Percentiles rank a stretch among this genome's conserved stretches.
Evolutionary conservation across 805 yeast genomes (phyloP).

Genomic region (Komagataella ulmi): DNA sequence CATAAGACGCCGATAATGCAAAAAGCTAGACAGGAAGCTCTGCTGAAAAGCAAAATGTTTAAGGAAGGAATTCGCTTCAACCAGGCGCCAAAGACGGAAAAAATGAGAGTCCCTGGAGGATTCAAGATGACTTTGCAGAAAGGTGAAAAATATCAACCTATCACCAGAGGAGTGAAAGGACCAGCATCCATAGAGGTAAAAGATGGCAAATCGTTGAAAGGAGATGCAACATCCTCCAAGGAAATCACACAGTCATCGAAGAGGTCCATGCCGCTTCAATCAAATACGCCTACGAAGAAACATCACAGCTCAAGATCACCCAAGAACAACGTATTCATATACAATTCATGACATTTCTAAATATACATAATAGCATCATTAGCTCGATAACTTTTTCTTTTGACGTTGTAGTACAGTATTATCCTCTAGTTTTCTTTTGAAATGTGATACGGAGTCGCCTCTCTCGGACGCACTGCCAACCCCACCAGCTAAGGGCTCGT

Average conservation of each 20-base stretch:
- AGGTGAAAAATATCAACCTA: neutral
- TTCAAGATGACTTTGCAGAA: neutral
- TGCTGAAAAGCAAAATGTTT: constrained; percentile 1
- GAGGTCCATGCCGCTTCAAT: neutral
- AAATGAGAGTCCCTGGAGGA: neutral
- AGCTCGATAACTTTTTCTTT: constrained; percentile 1
- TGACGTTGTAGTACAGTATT: neutral
- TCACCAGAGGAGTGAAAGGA: neutral
- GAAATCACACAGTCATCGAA: neutral
- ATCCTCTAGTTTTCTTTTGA: neutral
- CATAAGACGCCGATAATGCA: constrained; percentile 1
- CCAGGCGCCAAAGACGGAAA: neutral
- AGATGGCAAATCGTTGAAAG: neutral
- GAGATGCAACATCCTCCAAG: neutral
- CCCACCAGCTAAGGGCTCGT: constrained; percentile 6
- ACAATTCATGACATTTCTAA: neutral
- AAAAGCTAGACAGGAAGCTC: neutral
- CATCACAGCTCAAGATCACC: neutral
- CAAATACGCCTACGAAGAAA: neutral
- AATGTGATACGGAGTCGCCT: neutral
- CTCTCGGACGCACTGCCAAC: neutral
- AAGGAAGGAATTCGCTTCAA: neutral
- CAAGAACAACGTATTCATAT: neutral
- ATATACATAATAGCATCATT: neutral
- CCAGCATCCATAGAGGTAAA: neutral